Conservation (phyloP, 768 basidiomycete genomes). For the Trametes cinnabarina region DNA sequence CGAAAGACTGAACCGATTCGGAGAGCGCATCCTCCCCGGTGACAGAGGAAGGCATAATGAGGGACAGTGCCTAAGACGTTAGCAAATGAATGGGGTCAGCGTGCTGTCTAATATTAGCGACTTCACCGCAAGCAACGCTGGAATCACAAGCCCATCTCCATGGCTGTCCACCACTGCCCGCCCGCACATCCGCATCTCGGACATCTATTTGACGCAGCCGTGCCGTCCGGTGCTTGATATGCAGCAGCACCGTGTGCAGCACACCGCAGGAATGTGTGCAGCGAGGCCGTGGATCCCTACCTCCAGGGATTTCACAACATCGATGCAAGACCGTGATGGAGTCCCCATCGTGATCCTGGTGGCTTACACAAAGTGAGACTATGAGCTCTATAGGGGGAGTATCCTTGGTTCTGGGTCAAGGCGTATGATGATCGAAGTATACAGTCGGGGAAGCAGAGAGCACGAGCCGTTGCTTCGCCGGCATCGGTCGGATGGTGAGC, state of each 20-base stretch:
- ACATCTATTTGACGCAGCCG: not conserved
- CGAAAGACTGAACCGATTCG: slow-evolving; percentile 12
- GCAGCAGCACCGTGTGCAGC: slow-evolving; percentile 3
- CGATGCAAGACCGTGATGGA: not conserved
- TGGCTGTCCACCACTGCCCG: not conserved
- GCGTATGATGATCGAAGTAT: no score
- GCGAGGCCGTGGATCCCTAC: not conserved
- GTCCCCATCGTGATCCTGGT: no score
- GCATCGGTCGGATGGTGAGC: not conserved
- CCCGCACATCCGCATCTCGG: not conserved
- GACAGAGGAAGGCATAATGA: slow-evolving; percentile 14
- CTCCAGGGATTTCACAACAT: not conserved
- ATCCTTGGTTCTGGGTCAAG: no score
- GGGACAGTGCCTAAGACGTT: slow-evolving; percentile 4
- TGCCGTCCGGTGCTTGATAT: not conserved
- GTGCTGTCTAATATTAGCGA: not conserved
- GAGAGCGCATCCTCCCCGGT: slow-evolving; percentile 9
- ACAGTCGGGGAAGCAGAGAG: no score
- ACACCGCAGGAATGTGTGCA: not conserved
- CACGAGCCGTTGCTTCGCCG: not conserved
- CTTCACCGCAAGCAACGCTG: not conserved
- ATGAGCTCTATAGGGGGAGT: no score
- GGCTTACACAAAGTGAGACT: no score
- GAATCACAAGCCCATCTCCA: not conserved
- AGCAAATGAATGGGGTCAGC: not conserved